Percentiles rank a stretch among this genome's conserved stretches.
phyloP scores from a whole-genome alignment of 202 grass and related monocot genomes.

The Carex arenaria region DNA sequence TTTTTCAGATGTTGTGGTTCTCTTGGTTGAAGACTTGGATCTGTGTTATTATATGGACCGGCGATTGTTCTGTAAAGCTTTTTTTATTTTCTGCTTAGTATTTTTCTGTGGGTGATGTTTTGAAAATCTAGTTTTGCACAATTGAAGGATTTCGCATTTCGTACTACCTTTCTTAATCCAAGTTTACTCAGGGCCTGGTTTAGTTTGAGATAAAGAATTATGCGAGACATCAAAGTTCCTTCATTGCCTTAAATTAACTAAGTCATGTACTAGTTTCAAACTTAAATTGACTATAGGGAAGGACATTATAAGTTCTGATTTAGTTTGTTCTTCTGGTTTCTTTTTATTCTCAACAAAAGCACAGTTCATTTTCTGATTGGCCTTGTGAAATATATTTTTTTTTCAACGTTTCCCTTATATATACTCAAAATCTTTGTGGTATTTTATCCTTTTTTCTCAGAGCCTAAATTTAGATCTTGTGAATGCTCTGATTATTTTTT shows the following conservation, averaged over 20 bases:
- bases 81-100: conserved; percentile 12
- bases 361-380: neutral
- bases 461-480: neutral
- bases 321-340: neutral
- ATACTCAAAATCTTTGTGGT: neutral
- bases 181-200: neutral
- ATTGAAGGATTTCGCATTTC: neutral
- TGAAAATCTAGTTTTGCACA: neutral
- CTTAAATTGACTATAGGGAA: neutral
- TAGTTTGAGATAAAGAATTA: neutral
- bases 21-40: conserved; percentile 6
- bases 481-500: neutral
- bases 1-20: conserved; percentile 23
- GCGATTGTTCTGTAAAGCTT: conserved; percentile 15
- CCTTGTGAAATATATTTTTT: neutral
- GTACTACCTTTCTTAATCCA: neutral
- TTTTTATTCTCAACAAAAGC: neutral
- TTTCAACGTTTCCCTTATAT: neutral
- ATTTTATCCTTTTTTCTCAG: neutral
- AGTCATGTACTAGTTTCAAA: neutral
- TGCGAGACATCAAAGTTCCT: neutral
- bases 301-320: neutral
- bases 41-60: neutral
- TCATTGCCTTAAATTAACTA: neutral
- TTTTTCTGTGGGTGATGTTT: neutral